phyloP scores from a whole-genome alignment of 2,329 filamentous ascomycete genomes.

The Shiraia bambusicola region DNA sequence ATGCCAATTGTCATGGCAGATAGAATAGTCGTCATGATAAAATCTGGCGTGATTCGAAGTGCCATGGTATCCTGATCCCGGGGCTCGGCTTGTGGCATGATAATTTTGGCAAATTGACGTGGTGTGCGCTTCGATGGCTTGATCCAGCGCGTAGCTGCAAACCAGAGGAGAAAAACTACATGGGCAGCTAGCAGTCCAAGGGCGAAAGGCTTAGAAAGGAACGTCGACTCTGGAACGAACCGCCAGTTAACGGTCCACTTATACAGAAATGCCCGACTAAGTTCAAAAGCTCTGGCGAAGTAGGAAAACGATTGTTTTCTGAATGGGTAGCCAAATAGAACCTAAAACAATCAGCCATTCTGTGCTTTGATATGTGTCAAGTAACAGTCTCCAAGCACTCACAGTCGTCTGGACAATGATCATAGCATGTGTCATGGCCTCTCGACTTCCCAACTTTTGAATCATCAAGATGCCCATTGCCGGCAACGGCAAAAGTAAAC shows the following conservation, averaged over 20 bases:
- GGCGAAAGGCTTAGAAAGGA: slow-evolving; percentile 72
- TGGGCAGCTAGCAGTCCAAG: slow-evolving; percentile 67
- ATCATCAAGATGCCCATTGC: slow-evolving; percentile 76
- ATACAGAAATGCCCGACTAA: slow-evolving; percentile 88
- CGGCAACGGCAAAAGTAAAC: slow-evolving; percentile 77
- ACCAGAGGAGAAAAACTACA: slow-evolving; percentile 63
- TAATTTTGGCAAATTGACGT: slow-evolving; percentile 54
- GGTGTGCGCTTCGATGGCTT: slow-evolving; percentile 64
- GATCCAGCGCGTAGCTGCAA: slow-evolving; percentile 70
- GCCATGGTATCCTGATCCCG: slow-evolving; percentile 58
- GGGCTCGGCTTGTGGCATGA: slow-evolving; percentile 46
- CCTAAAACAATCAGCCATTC: slow-evolving; percentile 40
- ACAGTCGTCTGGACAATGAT: slow-evolving; percentile 80
- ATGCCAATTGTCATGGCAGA: slow-evolving; percentile 77
- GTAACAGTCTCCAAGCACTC: slow-evolving; percentile 24
- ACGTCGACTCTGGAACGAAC: slow-evolving; percentile 81
- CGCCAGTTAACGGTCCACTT: slow-evolving; percentile 99
- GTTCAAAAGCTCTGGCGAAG: slow-evolving; percentile 80
- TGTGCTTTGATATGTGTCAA: neutral
- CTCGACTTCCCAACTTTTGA: slow-evolving; percentile 67
- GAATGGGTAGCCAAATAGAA: slow-evolving; percentile 67
- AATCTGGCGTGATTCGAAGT: slow-evolving; percentile 65
- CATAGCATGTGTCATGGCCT: slow-evolving; percentile 67
- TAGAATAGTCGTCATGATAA: slow-evolving; percentile 74
- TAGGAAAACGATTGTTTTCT: slow-evolving; percentile 68